These are phyloP conservation scores for Silene coronaria DNA, from an alignment of 179 eudicot species.

Conservation along the genomic window DNA sequence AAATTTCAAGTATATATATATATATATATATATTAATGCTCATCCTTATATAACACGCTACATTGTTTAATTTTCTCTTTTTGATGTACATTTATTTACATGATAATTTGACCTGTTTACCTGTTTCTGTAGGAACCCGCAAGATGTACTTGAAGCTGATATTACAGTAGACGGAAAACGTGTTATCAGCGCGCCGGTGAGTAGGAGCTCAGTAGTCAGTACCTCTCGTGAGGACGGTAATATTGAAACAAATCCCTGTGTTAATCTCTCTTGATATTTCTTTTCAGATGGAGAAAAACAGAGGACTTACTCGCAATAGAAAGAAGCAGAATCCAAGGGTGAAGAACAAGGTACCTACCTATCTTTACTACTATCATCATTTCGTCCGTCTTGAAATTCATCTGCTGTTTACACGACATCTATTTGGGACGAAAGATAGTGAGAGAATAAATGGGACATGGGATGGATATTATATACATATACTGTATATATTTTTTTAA, in stretches of 20 bases:
- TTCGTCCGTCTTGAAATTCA: not conserved
- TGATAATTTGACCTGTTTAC: too few species aligned
- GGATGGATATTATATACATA: too few species aligned
- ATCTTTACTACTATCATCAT: not conserved
- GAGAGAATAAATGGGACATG: not conserved
- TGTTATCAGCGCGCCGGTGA: slow-evolving; percentile 57
- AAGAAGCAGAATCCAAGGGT: slow-evolving; percentile 97
- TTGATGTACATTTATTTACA: not conserved
- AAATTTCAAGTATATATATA: not conserved
- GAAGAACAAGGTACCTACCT: slow-evolving; percentile 58
- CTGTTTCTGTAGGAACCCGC: slow-evolving; percentile 37
- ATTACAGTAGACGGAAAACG: slow-evolving; percentile 69
- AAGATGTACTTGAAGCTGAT: slow-evolving; percentile 40
- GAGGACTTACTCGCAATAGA: slow-evolving; percentile 80
- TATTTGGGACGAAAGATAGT: not conserved
- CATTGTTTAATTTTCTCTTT: not conserved
- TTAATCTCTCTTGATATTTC: not conserved
- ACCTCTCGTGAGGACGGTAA: not conserved
- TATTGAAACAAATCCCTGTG: not conserved
- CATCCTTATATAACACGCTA: too few species aligned
- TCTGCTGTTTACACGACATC: not conserved
- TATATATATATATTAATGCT: too few species aligned
- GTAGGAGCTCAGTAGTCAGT: slow-evolving; percentile 11
- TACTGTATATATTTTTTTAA: too few species aligned
- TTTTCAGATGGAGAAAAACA: slow-evolving; percentile 80